Conservation (phyloP, 768 basidiomycete species). For the Kwoniella sp. region DNA sequence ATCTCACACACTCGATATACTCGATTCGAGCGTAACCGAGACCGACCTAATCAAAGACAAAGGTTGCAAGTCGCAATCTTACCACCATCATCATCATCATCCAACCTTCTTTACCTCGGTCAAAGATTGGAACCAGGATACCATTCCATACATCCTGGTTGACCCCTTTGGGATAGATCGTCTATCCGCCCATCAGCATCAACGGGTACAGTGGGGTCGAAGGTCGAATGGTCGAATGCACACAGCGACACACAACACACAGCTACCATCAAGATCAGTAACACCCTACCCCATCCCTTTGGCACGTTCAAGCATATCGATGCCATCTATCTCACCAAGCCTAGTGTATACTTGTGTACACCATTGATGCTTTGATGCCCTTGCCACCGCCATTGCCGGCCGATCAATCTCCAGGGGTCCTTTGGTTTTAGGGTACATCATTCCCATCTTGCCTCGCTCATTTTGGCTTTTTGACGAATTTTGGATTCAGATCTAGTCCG, state of each 20-base stretch:
- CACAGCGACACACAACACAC: neutral
- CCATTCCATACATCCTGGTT: neutral
- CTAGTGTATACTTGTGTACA: no score
- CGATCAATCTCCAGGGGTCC: neutral
- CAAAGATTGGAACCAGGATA: neutral
- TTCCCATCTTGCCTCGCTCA: no score
- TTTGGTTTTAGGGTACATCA: neutral
- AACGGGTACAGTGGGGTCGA: neutral
- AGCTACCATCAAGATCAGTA: neutral
- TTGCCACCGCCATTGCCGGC: no score
- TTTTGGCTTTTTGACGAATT: neutral
- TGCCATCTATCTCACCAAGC: no score
- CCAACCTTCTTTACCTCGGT: neutral
- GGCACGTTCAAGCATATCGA: constrained; percentile 2
- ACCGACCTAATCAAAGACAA: no score
- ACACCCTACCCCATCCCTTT: neutral
- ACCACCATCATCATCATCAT: neutral
- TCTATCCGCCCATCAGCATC: neutral
- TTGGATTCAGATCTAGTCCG: neutral
- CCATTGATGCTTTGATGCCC: no score
- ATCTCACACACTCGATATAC: no score
- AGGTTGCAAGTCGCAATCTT: no score
- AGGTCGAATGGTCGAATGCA: no score
- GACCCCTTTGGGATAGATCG: neutral
- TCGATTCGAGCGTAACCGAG: no score